Percentiles rank a stretch among this genome's conserved stretches.
phyloP scores from a whole-genome alignment of 768 basidiomycete genomes.

The Xerocomus spinulosus region DNA sequence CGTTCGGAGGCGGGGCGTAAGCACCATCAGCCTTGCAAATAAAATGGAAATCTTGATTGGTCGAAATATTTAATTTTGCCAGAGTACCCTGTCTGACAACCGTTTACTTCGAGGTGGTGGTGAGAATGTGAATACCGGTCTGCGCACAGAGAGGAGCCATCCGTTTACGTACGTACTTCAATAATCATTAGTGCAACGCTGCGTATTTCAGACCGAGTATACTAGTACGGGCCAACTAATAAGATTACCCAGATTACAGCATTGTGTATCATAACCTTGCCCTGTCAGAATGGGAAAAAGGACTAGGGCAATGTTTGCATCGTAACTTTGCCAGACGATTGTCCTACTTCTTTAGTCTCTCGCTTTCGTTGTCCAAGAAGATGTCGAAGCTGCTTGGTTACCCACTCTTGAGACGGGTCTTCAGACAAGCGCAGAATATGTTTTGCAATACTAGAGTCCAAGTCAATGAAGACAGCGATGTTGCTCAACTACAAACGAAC shows the following conservation, averaged over 20 bases:
- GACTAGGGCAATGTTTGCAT: slow-evolving; percentile 5
- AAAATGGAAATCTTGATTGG: slow-evolving; percentile 8
- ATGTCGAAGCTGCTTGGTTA: slow-evolving; percentile 37
- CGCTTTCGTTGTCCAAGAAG: slow-evolving; percentile 35
- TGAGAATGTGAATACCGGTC: slow-evolving; percentile 15
- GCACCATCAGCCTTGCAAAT: slow-evolving; percentile 27
- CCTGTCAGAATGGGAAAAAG: not conserved
- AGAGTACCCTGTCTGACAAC: slow-evolving; percentile 13
- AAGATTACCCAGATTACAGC: slow-evolving; percentile 12
- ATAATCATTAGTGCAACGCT: not conserved
- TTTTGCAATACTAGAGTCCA: slow-evolving; percentile 34
- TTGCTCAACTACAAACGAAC: slow-evolving; percentile 31
- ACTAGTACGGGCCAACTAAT: not conserved
- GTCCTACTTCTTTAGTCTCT: slow-evolving; percentile 5
- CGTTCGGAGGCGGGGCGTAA: slow-evolving; percentile 34
- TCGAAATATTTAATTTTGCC: slow-evolving; percentile 18
- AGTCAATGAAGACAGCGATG: slow-evolving; percentile 3
- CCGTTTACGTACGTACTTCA: slow-evolving; percentile 18
- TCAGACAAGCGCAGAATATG: slow-evolving; percentile 43
- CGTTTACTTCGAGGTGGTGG: slow-evolving; percentile 16
- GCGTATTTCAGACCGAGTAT: too few species aligned
- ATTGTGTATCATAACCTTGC: slow-evolving; percentile 6
- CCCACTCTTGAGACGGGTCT: slow-evolving; percentile 33
- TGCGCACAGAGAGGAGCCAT: slow-evolving; percentile 22
- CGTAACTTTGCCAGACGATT: not conserved